Percentiles rank a stretch among this genome's conserved stretches.
Conservation (phyloP, 768 basidiomycete genomes). For the Pisolithus marmoratus region DNA sequence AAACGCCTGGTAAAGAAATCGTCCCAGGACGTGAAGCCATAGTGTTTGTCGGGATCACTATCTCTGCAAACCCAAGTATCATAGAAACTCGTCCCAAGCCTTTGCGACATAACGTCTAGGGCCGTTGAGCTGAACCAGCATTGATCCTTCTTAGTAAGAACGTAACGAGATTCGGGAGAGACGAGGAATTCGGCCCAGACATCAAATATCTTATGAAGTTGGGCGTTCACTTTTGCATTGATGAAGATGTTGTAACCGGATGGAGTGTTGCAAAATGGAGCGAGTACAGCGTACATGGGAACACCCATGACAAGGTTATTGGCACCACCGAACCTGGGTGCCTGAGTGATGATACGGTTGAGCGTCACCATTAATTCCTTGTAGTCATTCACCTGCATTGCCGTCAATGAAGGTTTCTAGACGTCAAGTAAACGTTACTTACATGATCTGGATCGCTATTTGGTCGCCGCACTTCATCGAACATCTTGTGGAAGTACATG, state of each 20-base stretch:
- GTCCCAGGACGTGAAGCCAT: slow-evolving; percentile 42
- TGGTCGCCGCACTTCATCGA: slow-evolving; percentile 10
- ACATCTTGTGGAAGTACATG: slow-evolving; percentile 33
- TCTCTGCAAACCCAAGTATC: slow-evolving; percentile 32
- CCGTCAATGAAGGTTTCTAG: not conserved
- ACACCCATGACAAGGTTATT: slow-evolving; percentile 1
- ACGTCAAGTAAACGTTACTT: not conserved
- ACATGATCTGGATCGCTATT: not conserved
- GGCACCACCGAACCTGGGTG: not conserved
- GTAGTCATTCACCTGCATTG: not conserved
- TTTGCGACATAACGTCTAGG: slow-evolving; percentile 8
- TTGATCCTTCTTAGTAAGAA: slow-evolving; percentile 31
- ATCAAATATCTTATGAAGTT: slow-evolving; percentile 44
- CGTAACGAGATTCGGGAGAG: slow-evolving; percentile 37
- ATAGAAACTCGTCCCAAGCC: slow-evolving; percentile 22
- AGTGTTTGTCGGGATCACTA: slow-evolving; percentile 24
- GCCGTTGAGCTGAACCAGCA: slow-evolving; percentile 47
- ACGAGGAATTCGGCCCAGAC: slow-evolving; percentile 45
- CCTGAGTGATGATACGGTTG: slow-evolving; percentile 7
- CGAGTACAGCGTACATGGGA: not conserved
- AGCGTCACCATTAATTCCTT: not conserved
- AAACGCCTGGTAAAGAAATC: slow-evolving; percentile 47
- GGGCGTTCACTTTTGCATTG: slow-evolving; percentile 39
- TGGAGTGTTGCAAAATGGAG: slow-evolving; percentile 1
- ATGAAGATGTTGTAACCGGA: slow-evolving; percentile 7